phyloP scores from a whole-genome alignment of 2,329 filamentous ascomycete genomes.

The Bipolaris zeicola region DNA sequence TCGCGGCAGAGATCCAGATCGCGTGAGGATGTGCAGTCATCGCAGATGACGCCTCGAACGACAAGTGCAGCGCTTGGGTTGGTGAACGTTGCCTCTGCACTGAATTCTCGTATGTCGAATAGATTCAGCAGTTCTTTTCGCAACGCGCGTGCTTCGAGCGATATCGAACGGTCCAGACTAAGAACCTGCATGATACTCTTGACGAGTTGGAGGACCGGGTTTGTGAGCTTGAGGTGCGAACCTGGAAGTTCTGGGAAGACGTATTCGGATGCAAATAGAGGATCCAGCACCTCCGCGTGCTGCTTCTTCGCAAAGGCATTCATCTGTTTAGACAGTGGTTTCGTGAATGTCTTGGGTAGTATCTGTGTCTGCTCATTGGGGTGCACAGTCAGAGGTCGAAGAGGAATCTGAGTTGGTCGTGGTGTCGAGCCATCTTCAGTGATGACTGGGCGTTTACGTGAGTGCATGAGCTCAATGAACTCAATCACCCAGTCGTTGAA shows the following conservation, averaged over 20 bases:
- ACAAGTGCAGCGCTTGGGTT: constrained; percentile 81
- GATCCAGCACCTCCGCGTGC: constrained; percentile 85
- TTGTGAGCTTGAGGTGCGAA: constrained; percentile 65
- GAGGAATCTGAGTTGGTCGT: constrained; percentile 65
- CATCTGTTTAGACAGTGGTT: constrained; percentile 88
- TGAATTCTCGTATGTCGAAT: constrained; percentile 95
- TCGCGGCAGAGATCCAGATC: constrained; percentile 94
- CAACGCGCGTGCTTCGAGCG: constrained; percentile 82
- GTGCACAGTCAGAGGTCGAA: constrained; percentile 59
- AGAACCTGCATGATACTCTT: constrained; percentile 93
- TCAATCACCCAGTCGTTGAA: constrained; percentile 95
- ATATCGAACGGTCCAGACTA: constrained; percentile 86
- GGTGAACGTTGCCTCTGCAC: constrained; percentile 80
- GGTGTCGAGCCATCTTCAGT: constrained; percentile 57
- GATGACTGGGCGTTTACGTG: constrained; percentile 68
- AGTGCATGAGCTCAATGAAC: constrained; percentile 94
- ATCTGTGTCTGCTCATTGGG: constrained; percentile 67
- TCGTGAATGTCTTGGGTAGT: constrained; percentile 82
- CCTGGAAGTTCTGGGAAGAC: constrained; percentile 81
- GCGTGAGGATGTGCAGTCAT: constrained; percentile 85
- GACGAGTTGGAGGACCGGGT: constrained; percentile 86
- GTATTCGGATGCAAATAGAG: constrained; percentile 86
- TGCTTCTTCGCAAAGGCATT: constrained; percentile 80
- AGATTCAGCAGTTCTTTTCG: constrained; percentile 86
- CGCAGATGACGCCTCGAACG: constrained; percentile 79